These are phyloP conservation scores for Articulospora tetracladia DNA, from an alignment of 495 filamentous ascomycete species.

Conservation along the genomic window DNA sequence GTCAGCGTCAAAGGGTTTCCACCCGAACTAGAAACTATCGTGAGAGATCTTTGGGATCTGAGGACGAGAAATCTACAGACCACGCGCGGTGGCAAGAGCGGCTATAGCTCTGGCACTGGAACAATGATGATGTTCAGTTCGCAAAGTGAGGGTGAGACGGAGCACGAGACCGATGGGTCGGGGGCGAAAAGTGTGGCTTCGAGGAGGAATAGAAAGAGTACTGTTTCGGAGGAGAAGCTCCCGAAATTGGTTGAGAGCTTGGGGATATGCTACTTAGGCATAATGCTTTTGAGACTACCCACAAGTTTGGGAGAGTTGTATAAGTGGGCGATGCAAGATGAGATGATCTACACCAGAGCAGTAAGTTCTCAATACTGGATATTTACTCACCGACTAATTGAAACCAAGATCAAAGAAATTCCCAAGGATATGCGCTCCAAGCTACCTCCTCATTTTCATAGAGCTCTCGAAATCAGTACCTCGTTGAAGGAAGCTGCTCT, in stretches of 20 bases:
- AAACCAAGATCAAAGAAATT: constrained; percentile 34
- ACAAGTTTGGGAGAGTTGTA: constrained; percentile 60
- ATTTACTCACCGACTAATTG: not conserved
- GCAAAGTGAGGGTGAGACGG: constrained; percentile 16
- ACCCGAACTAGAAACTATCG: constrained; percentile 42
- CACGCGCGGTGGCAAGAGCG: constrained; percentile 45
- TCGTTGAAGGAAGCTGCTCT: constrained; percentile 50
- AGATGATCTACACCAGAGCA: constrained; percentile 34
- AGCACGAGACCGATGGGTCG: constrained; percentile 13
- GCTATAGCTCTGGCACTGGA: constrained; percentile 46
- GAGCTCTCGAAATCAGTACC: constrained; percentile 53
- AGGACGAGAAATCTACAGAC: constrained; percentile 29
- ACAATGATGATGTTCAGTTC: constrained; percentile 19
- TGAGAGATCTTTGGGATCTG: constrained; percentile 48
- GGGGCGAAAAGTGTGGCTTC: constrained; percentile 18
- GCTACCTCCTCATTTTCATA: constrained; percentile 56
- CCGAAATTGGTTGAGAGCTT: constrained; percentile 63
- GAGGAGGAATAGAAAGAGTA: constrained; percentile 20
- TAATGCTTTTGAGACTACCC: constrained; percentile 59
- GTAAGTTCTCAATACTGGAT: constrained; percentile 21
- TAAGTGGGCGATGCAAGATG: constrained; percentile 38
- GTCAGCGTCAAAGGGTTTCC: constrained; percentile 59
- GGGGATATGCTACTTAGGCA: constrained; percentile 63
- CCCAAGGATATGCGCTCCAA: constrained; percentile 63
- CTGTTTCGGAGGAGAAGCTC: constrained; percentile 26